Conservation (phyloP, 495 filamentous ascomycete genomes). For the Stereocaulon alpinum region DNA sequence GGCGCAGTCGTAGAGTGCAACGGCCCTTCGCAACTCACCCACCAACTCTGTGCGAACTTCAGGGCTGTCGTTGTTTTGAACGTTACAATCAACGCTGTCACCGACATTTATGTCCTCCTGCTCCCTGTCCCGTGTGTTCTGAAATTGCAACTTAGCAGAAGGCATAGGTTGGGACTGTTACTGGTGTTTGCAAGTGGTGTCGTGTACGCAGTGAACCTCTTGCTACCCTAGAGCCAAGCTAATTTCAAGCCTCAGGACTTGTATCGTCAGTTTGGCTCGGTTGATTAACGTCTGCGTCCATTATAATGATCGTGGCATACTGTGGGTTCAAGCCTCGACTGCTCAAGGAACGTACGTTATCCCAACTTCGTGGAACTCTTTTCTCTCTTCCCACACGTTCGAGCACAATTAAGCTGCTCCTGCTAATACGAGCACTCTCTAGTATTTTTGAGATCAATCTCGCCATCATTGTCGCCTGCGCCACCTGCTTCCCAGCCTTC, state of each 20-base stretch:
- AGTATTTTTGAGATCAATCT: background rate
- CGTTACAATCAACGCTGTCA: background rate
- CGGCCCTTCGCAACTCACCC: background rate
- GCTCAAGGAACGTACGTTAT: background rate
- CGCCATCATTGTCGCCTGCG: background rate
- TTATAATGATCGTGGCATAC: background rate
- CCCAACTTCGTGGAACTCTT: background rate
- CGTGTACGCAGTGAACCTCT: background rate
- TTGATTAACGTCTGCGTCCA: background rate
- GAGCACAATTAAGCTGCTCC: background rate
- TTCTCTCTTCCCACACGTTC: background rate
- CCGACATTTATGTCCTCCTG: conserved; percentile 9
- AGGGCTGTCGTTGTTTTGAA: background rate
- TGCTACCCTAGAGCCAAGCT: background rate
- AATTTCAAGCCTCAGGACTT: background rate
- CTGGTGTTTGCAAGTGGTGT: background rate
- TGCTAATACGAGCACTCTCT: background rate
- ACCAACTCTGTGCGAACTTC: background rate
- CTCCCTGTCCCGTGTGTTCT: background rate
- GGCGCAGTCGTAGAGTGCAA: background rate
- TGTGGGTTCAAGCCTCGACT: background rate
- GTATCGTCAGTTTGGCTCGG: background rate
- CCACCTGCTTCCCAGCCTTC: conserved; percentile 1
- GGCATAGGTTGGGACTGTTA: background rate
- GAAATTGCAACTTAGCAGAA: background rate